These are phyloP conservation scores for Tetraselmis chui DNA, from an alignment of 139 green algal species.

Conservation along the genomic window DNA sequence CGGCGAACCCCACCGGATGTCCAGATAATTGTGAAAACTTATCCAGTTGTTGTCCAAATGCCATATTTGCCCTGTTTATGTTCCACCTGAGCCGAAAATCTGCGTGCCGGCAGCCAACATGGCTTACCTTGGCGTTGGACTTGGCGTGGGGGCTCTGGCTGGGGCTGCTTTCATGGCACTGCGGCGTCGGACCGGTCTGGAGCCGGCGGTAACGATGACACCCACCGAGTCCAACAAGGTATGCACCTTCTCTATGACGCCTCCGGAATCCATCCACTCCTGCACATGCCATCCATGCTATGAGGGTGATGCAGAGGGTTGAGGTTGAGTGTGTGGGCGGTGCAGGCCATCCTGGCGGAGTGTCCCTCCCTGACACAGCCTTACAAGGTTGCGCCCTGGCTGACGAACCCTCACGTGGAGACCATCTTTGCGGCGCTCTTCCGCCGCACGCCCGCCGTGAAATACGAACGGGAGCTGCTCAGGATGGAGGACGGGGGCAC, in stretches of 20 bases:
- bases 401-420: constrained; percentile 71
- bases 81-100: no score
- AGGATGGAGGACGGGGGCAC: constrained; percentile 67
- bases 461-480: constrained; percentile 69
- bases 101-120: background rate
- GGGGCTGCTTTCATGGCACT: background rate
- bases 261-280: no score
- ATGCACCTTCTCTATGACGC: background rate
- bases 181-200: no score
- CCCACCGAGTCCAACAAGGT: background rate
- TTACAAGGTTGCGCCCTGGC: constrained; percentile 4
- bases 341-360: background rate
- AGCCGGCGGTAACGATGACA: background rate
- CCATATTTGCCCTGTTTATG: no score
- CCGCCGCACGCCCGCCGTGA: constrained; percentile 41
- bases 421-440: constrained; percentile 82
- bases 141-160: background rate
- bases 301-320: no score
- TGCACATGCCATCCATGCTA: no score
- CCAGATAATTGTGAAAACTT: no score
- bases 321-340: no score
- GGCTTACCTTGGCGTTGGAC: background rate
- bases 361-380: background rate
- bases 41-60: no score
- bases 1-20: no score